Conservation (phyloP, 495 filamentous ascomycete genomes). For the Cenococcum geophilum region DNA sequence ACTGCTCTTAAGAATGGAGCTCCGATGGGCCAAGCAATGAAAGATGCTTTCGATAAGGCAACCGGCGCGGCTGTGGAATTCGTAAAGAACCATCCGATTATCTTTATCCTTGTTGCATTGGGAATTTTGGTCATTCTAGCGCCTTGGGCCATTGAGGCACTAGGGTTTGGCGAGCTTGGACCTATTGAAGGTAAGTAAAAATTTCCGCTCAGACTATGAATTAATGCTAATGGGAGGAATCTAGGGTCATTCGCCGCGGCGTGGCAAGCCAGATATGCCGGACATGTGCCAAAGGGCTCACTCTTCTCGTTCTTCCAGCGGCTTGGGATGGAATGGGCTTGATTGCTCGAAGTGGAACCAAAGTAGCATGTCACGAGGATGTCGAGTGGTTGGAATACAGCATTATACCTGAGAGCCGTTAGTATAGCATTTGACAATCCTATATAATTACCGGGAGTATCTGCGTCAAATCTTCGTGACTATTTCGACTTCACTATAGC, state of each 20-base stretch:
- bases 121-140: conserved; percentile 44
- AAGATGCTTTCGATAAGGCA: conserved; percentile 36
- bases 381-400: no score
- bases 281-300: conserved; percentile 44
- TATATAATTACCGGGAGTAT: no score
- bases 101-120: conserved; percentile 46
- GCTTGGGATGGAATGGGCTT: conserved; percentile 44
- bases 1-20: conserved; percentile 33
- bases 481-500: no score
- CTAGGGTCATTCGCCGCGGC: conserved; percentile 43
- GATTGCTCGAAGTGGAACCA: no score
- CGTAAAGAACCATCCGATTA: conserved; percentile 42
- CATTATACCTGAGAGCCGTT: no score
- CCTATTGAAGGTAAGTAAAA: conserved; percentile 41
- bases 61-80: conserved; percentile 37
- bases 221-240: conserved; percentile 1
- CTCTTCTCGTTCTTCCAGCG: conserved; percentile 51
- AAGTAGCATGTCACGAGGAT: no score
- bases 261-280: conserved; percentile 44
- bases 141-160: conserved; percentile 43
- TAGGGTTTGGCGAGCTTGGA: conserved; percentile 49
- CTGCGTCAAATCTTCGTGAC: no score
- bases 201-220: conserved; percentile 8
- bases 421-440: no score
- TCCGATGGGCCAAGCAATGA: conserved; percentile 35